A percentile compares a stretch with the other conserved stretches of the same genome.
These are phyloP conservation scores for Ramalina intermedia DNA, from an alignment of 495 filamentous ascomycete genomes.

Conservation along the genomic window DNA sequence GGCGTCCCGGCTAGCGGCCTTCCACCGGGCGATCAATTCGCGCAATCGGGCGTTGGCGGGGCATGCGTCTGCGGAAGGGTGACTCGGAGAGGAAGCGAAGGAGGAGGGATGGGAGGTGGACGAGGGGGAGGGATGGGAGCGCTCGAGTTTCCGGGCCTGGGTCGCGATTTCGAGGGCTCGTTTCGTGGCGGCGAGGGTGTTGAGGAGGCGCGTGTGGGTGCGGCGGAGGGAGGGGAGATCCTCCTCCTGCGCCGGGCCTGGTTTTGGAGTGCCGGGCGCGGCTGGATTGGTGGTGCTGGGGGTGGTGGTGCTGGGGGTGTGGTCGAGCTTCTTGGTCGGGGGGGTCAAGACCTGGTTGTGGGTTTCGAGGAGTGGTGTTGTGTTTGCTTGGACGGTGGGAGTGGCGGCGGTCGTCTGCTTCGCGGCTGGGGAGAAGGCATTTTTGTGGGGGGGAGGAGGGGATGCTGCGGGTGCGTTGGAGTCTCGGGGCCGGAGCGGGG, in stretches of 20 bases:
- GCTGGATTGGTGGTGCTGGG: too few species aligned
- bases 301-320: background rate
- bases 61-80: too few species aligned
- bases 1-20: constrained; percentile 27
- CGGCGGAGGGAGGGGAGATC: constrained; percentile 16
- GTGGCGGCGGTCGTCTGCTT: background rate
- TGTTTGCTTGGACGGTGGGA: too few species aligned
- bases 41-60: constrained; percentile 23
- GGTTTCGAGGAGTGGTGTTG: too few species aligned
- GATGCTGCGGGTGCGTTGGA: constrained; percentile 6
- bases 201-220: constrained; percentile 22
- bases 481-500: constrained; percentile 2
- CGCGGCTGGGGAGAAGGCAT: background rate
- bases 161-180: constrained; percentile 30
- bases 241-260: background rate
- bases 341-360: background rate
- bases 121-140: constrained; percentile 9
- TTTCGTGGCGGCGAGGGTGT: constrained; percentile 21
- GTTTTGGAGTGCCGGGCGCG: background rate
- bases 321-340: background rate
- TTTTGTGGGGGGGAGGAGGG: constrained; percentile 4
- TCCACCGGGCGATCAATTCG: constrained; percentile 34
- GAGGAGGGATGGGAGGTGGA: too few species aligned
- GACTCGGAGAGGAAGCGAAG: too few species aligned
- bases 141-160: constrained; percentile 36